These are phyloP conservation scores for Alternaria hordeiaustralica DNA, from an alignment of 2,329 filamentous ascomycete species.

Conservation along the genomic window DNA sequence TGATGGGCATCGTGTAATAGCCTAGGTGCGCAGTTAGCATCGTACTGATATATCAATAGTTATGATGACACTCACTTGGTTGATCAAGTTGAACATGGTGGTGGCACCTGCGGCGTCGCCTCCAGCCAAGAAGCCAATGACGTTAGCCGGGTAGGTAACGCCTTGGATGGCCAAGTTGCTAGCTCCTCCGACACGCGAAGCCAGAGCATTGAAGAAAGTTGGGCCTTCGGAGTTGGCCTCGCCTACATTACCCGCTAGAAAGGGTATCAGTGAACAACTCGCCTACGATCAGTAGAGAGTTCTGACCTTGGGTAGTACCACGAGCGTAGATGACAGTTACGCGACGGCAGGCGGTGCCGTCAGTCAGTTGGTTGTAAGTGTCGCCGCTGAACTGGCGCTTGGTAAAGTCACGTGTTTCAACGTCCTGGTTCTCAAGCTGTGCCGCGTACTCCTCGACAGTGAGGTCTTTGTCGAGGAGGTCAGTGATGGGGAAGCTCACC, in stretches of 20 bases:
- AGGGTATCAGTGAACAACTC: not conserved
- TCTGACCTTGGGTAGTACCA: slow-evolving; percentile 55
- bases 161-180: slow-evolving; percentile 60
- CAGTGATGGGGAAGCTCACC: slow-evolving; percentile 35
- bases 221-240: slow-evolving; percentile 53
- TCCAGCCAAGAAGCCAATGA: slow-evolving; percentile 54
- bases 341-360: slow-evolving; percentile 49
- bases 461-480: slow-evolving; percentile 30
- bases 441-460: slow-evolving; percentile 33
- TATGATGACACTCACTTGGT: slow-evolving; percentile 36
- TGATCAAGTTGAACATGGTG: slow-evolving; percentile 51
- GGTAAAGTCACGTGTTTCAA: slow-evolving; percentile 12
- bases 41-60: not conserved
- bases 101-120: slow-evolving; percentile 54
- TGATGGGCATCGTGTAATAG: slow-evolving; percentile 30
- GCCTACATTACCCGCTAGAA: slow-evolving; percentile 57
- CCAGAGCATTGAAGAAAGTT: slow-evolving; percentile 57
- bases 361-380: slow-evolving; percentile 42
- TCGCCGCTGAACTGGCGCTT: slow-evolving; percentile 31
- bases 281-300: not conserved
- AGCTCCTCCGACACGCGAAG: slow-evolving; percentile 47
- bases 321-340: slow-evolving; percentile 63
- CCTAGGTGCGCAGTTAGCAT: slow-evolving; percentile 13
- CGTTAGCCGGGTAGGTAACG: slow-evolving; percentile 58
- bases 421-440: slow-evolving; percentile 23